Evolutionary conservation across 2,329 filamentous ascomycete species (phyloP).

Genomic region (Cytospora mali): DNA sequence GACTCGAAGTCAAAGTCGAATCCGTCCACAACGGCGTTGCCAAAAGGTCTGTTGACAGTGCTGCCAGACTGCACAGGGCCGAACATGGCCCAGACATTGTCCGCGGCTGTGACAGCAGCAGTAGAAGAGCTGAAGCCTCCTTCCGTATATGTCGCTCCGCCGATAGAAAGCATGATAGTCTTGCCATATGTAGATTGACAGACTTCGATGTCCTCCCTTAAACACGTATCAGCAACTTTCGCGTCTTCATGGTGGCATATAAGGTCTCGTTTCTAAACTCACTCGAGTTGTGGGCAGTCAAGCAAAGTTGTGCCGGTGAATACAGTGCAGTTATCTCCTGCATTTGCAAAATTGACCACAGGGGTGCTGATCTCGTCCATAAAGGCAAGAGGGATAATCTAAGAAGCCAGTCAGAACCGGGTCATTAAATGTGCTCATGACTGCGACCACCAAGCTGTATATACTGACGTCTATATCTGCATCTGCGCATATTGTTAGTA

Average conservation of each 20-base stretch:
- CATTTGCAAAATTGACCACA: slow-evolving; percentile 66
- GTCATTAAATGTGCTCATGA: slow-evolving; percentile 26
- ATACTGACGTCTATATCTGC: slow-evolving; percentile 48
- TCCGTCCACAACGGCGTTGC: slow-evolving; percentile 66
- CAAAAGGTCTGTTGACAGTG: slow-evolving; percentile 65
- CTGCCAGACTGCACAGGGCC: slow-evolving; percentile 55
- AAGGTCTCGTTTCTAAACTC: slow-evolving; percentile 35
- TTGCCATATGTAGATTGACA: slow-evolving; percentile 68
- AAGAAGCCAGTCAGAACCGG: neutral
- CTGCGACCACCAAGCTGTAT: neutral
- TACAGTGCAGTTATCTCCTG: slow-evolving; percentile 60
- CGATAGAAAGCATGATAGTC: slow-evolving; percentile 72
- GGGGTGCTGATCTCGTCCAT: slow-evolving; percentile 58
- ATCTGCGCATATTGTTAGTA: slow-evolving; percentile 37
- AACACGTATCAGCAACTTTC: neutral
- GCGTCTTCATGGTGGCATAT: too few species aligned
- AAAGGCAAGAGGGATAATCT: slow-evolving; percentile 68
- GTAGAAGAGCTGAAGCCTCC: slow-evolving; percentile 62
- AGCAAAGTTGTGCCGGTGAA: slow-evolving; percentile 62
- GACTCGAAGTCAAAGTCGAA: slow-evolving; percentile 79
- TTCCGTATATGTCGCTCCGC: slow-evolving; percentile 70
- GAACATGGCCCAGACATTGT: slow-evolving; percentile 71
- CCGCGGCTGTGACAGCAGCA: slow-evolving; percentile 58
- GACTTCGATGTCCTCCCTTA: slow-evolving; percentile 51
- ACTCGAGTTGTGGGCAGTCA: slow-evolving; percentile 67